phyloP scores from a whole-genome alignment of 208 protist genomes.

The Crithidia bombi region DNA sequence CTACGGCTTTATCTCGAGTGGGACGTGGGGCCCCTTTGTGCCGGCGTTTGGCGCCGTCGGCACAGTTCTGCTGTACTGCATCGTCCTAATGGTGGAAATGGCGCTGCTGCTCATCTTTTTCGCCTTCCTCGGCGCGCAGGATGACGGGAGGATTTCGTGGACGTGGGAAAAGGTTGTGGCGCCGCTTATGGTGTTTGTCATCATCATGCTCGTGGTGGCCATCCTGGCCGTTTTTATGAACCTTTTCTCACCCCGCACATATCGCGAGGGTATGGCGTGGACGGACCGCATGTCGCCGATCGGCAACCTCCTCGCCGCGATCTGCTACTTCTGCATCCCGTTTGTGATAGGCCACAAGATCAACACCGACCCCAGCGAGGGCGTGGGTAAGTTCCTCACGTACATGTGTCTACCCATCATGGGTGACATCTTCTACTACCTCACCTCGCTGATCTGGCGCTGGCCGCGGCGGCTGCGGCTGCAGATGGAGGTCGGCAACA shows the following conservation, averaged over 20 bases:
- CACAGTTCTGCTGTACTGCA: conserved; percentile 64
- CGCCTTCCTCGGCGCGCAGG: conserved; percentile 56
- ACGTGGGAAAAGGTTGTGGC: conserved; percentile 47
- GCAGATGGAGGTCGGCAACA: conserved; percentile 77
- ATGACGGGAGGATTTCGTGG: conserved; percentile 47
- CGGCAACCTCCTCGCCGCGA: conserved; percentile 73
- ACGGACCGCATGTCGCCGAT: conserved; percentile 76
- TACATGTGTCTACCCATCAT: conserved; percentile 78
- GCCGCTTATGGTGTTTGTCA: conserved; percentile 65
- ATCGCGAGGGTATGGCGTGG: conserved; percentile 59
- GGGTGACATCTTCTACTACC: conserved; percentile 81
- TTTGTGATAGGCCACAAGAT: conserved; percentile 60
- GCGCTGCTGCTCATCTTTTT: conserved; percentile 73
- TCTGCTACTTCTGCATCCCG: conserved; percentile 61
- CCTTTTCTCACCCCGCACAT: conserved; percentile 44
- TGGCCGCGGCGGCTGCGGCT: conserved; percentile 72
- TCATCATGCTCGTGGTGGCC: conserved; percentile 52
- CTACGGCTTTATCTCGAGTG: conserved; percentile 83
- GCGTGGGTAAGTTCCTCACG: conserved; percentile 43
- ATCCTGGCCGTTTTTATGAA: conserved; percentile 63
- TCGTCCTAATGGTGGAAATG: conserved; percentile 61
- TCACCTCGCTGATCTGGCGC: conserved; percentile 87
- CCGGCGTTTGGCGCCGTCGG: conserved; percentile 55
- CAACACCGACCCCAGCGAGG: conserved; percentile 28
- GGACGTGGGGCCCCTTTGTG: conserved; percentile 87